A percentile compares a stretch with the other conserved stretches of the same genome.
phyloP scores from a whole-genome alignment of 139 green algal genomes.

The Tetraselmis striata region DNA sequence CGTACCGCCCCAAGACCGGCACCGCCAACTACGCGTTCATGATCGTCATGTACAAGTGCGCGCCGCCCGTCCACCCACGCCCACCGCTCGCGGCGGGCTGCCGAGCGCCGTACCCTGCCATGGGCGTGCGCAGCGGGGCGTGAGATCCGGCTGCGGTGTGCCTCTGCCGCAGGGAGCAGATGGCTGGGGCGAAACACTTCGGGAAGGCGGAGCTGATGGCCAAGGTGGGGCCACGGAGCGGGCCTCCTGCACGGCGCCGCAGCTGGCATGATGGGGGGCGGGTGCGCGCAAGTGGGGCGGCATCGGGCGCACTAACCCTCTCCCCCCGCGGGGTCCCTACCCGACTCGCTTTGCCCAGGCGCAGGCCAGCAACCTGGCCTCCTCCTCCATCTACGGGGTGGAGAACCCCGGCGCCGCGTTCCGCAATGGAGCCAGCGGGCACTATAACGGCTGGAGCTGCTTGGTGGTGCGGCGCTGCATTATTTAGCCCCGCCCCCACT shows the following conservation, averaged over 20 bases:
- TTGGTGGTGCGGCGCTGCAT: background rate
- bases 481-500: no score
- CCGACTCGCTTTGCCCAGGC: no score
- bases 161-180: background rate
- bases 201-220: slow-evolving; percentile 1
- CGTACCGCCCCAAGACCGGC: slow-evolving; percentile 8
- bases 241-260: no score
- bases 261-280: no score
- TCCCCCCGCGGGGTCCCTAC: no score
- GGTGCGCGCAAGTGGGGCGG: no score
- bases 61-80: no score
- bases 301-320: no score
- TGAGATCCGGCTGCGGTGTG: no score
- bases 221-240: background rate
- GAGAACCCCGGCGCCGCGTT: background rate
- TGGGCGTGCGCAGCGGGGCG: no score
- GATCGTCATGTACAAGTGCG: slow-evolving; percentile 8
- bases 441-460: background rate
- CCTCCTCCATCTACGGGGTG: background rate
- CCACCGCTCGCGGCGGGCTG: no score
- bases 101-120: no score
- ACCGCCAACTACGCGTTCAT: slow-evolving; percentile 11
- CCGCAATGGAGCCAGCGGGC: background rate
- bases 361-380: background rate
- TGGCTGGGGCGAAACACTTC: background rate